Conservation (phyloP, 139 green algal species). For the Dunaliella primolecta region DNA sequence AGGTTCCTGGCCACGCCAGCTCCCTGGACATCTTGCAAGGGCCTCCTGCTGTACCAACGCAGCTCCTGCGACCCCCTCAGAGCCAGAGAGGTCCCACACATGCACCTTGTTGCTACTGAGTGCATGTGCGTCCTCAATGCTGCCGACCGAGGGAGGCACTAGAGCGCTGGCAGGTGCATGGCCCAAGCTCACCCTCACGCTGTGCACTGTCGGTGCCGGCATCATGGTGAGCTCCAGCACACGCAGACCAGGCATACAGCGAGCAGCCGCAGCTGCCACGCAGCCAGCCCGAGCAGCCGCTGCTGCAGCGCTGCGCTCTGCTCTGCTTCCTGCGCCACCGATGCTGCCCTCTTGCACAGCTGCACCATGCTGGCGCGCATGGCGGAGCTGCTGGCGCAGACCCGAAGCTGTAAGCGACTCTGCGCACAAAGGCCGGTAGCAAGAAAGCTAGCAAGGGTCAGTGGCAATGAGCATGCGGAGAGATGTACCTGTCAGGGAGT, state of each 20-base stretch:
- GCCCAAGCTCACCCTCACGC: neutral
- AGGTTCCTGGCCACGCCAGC: too few species aligned
- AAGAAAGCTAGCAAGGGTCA: too few species aligned
- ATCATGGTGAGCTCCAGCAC: conserved; percentile 70
- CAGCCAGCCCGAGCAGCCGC: neutral
- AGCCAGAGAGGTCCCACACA: conserved; percentile 44
- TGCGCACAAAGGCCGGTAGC: neutral
- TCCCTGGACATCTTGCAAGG: too few species aligned
- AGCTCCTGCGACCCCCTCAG: too few species aligned
- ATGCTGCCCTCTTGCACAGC: conserved; percentile 16
- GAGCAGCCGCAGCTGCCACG: conserved; percentile 9
- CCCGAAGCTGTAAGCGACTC: neutral
- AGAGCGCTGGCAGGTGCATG: too few species aligned
- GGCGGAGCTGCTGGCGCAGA: neutral
- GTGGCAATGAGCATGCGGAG: too few species aligned
- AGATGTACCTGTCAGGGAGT: too few species aligned
- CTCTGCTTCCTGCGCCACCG: neutral
- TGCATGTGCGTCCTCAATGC: too few species aligned
- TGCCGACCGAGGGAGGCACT: too few species aligned
- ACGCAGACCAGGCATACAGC: conserved; percentile 42
- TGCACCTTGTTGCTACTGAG: neutral
- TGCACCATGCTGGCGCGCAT: conserved; percentile 2
- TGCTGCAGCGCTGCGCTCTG: neutral
- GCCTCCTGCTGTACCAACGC: too few species aligned
- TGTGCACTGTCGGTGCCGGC: conserved; percentile 9